These are phyloP conservation scores for Pleurotus salmoneostramineus DNA, from an alignment of 768 basidiomycete species.

Conservation along the genomic window DNA sequence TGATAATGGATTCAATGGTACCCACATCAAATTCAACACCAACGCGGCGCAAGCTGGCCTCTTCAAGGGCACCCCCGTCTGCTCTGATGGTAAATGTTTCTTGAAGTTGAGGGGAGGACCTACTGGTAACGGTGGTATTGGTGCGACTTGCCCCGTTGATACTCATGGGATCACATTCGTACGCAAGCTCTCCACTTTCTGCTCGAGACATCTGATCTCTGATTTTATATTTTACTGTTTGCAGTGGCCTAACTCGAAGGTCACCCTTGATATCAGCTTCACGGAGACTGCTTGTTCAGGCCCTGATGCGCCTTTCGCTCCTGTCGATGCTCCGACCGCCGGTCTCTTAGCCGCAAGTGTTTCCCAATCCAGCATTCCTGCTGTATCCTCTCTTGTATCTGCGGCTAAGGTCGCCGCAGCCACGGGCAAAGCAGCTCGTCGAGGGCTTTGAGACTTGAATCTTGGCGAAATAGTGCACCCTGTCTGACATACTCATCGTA, in stretches of 20 bases:
- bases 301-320: slow-evolving; percentile 1
- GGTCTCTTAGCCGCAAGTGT: background rate
- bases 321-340: background rate
- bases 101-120: slow-evolving; percentile 1
- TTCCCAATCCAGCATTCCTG: background rate
- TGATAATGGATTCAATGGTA: background rate
- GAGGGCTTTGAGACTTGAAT: no score
- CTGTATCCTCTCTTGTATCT: background rate
- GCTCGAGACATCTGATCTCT: background rate
- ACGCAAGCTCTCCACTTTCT: background rate
- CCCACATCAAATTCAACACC: slow-evolving; percentile 2
- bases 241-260: slow-evolving; percentile 5
- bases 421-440: background rate
- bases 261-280: background rate
- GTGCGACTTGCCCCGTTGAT: background rate
- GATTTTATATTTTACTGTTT: background rate
- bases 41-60: background rate
- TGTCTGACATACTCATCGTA: no score
- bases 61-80: background rate
- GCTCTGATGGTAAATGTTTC: slow-evolving; percentile 1
- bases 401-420: background rate
- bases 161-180: slow-evolving; percentile 2
- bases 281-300: slow-evolving; percentile 4
- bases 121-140: slow-evolving; percentile 1
- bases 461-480: no score